Evolutionary conservation across 345 rosid species (phyloP).

Genomic region (Syzygium aromaticum): DNA sequence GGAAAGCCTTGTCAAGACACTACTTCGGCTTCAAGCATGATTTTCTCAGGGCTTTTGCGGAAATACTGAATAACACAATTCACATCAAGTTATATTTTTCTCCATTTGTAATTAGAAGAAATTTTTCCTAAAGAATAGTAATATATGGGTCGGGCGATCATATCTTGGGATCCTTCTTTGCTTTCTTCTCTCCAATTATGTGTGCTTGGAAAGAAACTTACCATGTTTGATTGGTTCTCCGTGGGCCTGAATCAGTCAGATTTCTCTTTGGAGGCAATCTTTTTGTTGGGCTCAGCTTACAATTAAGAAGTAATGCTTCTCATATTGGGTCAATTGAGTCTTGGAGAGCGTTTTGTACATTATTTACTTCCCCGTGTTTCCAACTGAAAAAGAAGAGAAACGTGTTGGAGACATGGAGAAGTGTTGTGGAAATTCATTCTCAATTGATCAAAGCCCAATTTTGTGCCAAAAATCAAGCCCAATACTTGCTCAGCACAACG

Average conservation of each 20-base stretch:
- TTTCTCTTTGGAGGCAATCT: too few species aligned
- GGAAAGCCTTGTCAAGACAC: conserved; percentile 3
- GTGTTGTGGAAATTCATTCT: neutral
- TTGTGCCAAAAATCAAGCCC: neutral
- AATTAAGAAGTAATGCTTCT: neutral
- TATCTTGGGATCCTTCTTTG: neutral
- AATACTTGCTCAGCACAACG: neutral
- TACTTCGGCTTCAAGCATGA: conserved; percentile 23
- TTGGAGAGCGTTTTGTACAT: neutral
- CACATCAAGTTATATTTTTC: neutral
- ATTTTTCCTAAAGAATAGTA: neutral
- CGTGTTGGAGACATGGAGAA: neutral
- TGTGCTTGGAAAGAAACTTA: neutral
- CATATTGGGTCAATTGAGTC: neutral
- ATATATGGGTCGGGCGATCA: neutral
- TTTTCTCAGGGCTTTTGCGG: conserved; percentile 17
- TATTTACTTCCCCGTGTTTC: too few species aligned
- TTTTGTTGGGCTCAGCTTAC: neutral
- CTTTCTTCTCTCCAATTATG: neutral
- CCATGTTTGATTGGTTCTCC: neutral
- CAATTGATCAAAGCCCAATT: neutral
- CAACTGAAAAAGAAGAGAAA: too few species aligned
- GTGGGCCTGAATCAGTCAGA: neutral
- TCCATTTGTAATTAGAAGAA: neutral
- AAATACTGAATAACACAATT: neutral